Evolutionary conservation across 331 rosid genomes (phyloP).

Genomic region (Cucumis variabilis): DNA sequence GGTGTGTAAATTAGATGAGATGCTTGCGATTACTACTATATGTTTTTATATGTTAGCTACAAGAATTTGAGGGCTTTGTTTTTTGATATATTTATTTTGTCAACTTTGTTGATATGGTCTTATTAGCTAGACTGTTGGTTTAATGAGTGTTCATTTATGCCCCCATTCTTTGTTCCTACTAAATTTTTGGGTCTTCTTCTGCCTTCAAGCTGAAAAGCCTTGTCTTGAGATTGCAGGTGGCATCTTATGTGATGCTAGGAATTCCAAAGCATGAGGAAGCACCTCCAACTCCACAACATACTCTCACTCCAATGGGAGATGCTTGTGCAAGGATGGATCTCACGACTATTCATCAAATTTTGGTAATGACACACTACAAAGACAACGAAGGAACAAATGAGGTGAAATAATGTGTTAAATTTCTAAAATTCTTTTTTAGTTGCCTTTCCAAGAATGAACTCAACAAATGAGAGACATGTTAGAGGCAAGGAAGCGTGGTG

Average conservation of each 20-base stretch:
- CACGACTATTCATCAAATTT: constrained; percentile 77
- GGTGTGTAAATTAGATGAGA: no score
- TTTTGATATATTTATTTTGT: neutral
- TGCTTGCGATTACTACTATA: neutral
- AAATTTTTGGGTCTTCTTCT: neutral
- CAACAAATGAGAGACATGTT: constrained; percentile 82
- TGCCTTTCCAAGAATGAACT: constrained; percentile 92
- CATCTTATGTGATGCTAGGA: constrained; percentile 79
- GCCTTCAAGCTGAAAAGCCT: neutral
- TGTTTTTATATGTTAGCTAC: neutral
- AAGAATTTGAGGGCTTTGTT: neutral
- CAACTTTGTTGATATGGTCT: neutral
- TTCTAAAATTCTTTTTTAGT: constrained; percentile 36
- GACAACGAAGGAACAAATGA: constrained; percentile 81
- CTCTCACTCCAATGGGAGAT: constrained; percentile 75
- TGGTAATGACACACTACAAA: constrained; percentile 70
- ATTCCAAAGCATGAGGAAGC: constrained; percentile 77
- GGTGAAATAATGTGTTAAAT: constrained; percentile 41
- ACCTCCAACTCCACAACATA: constrained; percentile 70
- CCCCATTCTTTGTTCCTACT: neutral
- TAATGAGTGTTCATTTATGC: neutral
- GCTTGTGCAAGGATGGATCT: constrained; percentile 87
- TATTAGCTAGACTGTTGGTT: neutral
- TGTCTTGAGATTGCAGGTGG: constrained; percentile 54
- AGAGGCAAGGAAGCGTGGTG: constrained; percentile 80